Conservation (phyloP, 257 asterid genomes). For the Thymus mandschuricus region DNA sequence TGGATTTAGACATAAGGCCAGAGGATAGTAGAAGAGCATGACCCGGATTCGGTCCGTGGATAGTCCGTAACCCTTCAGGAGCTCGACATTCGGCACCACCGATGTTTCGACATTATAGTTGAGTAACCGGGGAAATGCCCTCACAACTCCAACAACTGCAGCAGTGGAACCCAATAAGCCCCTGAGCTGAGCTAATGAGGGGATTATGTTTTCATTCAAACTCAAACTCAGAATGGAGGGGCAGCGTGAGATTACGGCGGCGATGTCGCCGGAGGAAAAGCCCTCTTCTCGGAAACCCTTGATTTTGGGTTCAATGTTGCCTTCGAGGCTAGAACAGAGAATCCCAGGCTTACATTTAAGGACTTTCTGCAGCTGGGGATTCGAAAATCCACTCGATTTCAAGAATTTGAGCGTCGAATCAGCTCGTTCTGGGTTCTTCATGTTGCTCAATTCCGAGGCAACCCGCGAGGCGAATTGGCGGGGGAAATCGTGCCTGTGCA, state of each 20-base stretch:
- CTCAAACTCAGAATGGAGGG: constrained; percentile 32
- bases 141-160: not conserved
- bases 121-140: not conserved
- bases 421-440: too few relatives aligned
- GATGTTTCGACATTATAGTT: not conserved
- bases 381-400: too few relatives aligned
- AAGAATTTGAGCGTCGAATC: too few relatives aligned
- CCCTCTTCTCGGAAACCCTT: constrained; percentile 44
- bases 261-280: constrained; percentile 32
- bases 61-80: not conserved
- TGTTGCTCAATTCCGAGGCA: too few relatives aligned
- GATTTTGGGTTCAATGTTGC: too few relatives aligned
- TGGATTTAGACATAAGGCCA: not conserved
- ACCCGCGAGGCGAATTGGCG: too few relatives aligned
- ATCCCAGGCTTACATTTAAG: too few relatives aligned
- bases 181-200: not conserved
- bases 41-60: not conserved
- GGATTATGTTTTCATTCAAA: constrained; percentile 12
- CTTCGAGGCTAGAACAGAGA: too few relatives aligned
- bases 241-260: constrained; percentile 29
- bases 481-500: too few relatives aligned
- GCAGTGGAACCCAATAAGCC: not conserved
- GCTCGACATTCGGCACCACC: not conserved
- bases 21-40: not conserved
- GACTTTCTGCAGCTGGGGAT: too few relatives aligned